Percentiles rank a stretch among this genome's conserved stretches.
phyloP scores from a whole-genome alignment of 345 rosid genomes.

The Melaleuca quinquenervia region DNA sequence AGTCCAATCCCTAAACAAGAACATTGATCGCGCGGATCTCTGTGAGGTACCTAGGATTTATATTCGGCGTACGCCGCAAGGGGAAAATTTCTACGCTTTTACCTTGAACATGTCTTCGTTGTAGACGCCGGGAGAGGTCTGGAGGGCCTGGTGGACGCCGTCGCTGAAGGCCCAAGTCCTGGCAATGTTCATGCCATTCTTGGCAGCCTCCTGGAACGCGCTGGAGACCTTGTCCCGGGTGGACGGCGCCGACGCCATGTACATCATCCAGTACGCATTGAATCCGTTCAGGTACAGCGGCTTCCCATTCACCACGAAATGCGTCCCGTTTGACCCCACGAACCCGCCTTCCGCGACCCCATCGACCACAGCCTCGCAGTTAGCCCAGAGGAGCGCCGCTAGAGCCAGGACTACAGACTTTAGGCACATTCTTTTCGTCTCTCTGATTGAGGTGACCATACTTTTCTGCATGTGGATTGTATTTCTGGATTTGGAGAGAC shows the following conservation, averaged over 20 bases:
- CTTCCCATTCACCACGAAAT: conserved; percentile 28
- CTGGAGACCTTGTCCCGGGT: conserved; percentile 39
- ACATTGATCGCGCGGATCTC: neutral
- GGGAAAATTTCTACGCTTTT: neutral
- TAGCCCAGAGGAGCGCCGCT: neutral
- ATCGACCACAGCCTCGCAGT: neutral
- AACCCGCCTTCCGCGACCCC: neutral
- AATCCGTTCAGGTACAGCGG: conserved; percentile 60
- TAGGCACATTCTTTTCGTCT: neutral
- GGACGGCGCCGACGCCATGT: conserved; percentile 41
- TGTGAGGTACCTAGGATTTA: neutral
- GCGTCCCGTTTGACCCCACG: conserved; percentile 26
- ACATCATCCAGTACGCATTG: conserved; percentile 83
- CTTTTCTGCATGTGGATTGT: neutral
- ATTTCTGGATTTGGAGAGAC: neutral
- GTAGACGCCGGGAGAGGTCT: conserved; percentile 62
- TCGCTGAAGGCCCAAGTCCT: conserved; percentile 84
- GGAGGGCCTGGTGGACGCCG: conserved; percentile 49
- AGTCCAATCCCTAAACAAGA: conserved; percentile 49
- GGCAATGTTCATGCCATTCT: conserved; percentile 52
- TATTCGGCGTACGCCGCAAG: neutral
- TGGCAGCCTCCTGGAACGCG: conserved; percentile 40
- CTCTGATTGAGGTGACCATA: neutral
- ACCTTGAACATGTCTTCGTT: conserved; percentile 56
- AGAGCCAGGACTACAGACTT: neutral